Percentiles rank a stretch among this genome's conserved stretches.
These are phyloP conservation scores for Skeletonema grethae DNA, from an alignment of 108 stramenopile genomes.

Conservation along the genomic window DNA sequence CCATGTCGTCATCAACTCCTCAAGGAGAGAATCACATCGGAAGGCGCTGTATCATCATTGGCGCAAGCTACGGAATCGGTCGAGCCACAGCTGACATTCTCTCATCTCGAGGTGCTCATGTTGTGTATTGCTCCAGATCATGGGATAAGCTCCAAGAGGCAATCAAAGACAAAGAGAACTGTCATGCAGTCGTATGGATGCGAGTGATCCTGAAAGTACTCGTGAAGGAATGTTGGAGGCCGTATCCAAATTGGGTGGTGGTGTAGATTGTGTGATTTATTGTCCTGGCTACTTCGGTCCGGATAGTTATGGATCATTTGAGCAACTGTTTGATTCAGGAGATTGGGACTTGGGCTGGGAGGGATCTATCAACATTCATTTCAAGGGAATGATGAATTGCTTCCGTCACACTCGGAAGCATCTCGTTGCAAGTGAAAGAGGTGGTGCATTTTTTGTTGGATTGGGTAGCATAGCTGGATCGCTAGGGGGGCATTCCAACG, in stretches of 20 bases:
- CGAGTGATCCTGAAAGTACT: background rate
- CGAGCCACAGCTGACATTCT: constrained; percentile 16
- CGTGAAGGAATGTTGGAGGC: background rate
- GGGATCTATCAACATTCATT: constrained; percentile 17
- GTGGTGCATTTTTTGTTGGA: constrained; percentile 9
- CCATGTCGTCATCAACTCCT: background rate
- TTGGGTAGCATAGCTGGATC: constrained; percentile 16
- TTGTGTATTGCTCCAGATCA: constrained; percentile 13
- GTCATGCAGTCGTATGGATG: constrained; percentile 8
- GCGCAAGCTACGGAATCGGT: constrained; percentile 19
- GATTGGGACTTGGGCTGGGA: constrained; percentile 11
- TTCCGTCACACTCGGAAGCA: constrained; percentile 14
- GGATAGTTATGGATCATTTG: constrained; percentile 16
- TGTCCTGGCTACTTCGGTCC: constrained; percentile 18
- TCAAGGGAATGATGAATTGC: constrained; percentile 16
- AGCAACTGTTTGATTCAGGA: constrained; percentile 18
- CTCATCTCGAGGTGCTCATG: constrained; percentile 11
- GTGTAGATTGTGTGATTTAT: constrained; percentile 16
- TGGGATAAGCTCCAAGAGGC: background rate
- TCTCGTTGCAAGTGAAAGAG: constrained; percentile 6
- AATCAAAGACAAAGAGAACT: background rate
- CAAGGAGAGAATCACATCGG: constrained; percentile 10
- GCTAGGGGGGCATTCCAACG: constrained; percentile 10
- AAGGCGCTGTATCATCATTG: constrained; percentile 3
- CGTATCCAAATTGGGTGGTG: background rate